These are phyloP conservation scores for Rhodotorula kratochvilovae DNA, from an alignment of 768 basidiomycete genomes.

Conservation along the genomic window DNA sequence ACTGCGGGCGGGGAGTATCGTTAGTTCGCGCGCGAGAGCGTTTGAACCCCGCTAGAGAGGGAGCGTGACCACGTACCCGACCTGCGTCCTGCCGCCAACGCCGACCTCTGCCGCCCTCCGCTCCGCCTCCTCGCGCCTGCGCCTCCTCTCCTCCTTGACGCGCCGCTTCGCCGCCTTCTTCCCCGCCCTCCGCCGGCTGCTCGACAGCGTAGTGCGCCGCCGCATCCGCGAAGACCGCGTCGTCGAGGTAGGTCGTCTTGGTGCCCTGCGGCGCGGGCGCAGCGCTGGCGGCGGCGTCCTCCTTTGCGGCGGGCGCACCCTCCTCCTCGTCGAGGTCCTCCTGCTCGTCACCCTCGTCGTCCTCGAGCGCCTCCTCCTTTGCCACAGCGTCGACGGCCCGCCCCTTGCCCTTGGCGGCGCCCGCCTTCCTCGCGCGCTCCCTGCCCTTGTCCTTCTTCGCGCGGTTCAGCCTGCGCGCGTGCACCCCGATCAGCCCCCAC, in stretches of 20 bases:
- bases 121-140: slow-evolving; percentile 4
- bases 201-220: slow-evolving; percentile 24
- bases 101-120: slow-evolving; percentile 18
- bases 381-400: background rate
- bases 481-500: no score
- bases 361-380: background rate
- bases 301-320: slow-evolving; percentile 1
- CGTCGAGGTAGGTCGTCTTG: slow-evolving; percentile 38
- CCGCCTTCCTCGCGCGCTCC: background rate
- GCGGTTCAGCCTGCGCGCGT: background rate
- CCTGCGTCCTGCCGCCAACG: slow-evolving; percentile 25
- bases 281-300: background rate
- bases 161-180: slow-evolving; percentile 16
- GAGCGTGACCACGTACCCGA: slow-evolving; percentile 11
- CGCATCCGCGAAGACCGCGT: slow-evolving; percentile 26
- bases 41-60: background rate
- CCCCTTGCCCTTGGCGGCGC: slow-evolving; percentile 11
- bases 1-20: background rate
- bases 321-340: background rate
- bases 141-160: slow-evolving; percentile 17
- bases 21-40: background rate
- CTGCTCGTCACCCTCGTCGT: background rate
- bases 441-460: background rate
- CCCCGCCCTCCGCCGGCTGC: slow-evolving; percentile 10
- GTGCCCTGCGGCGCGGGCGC: slow-evolving; percentile 22